Conservation (phyloP, 83 land plant species). For the Larix sibirica region DNA sequence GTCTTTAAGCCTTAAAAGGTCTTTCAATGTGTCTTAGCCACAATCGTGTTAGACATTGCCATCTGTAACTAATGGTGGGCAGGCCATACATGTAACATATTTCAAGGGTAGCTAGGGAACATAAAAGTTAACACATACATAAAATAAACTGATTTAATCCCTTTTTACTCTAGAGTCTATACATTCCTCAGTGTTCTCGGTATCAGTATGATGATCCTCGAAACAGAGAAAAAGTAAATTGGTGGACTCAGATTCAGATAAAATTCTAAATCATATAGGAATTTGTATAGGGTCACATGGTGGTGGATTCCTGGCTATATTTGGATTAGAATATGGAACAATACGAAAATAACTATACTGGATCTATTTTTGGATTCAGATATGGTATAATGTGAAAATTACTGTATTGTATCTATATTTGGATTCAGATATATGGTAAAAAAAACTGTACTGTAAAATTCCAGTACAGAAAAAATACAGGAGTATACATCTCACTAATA, state of each 20-base stretch:
- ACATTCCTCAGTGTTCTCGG: background rate
- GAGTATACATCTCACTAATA: too few species aligned
- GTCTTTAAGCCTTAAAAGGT: background rate
- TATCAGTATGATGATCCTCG: background rate
- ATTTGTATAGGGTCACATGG: too few species aligned
- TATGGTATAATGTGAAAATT: too few species aligned
- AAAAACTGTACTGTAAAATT: too few species aligned
- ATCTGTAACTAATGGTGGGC: background rate
- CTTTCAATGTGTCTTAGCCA: background rate
- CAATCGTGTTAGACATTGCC: background rate
- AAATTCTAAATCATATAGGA: background rate
- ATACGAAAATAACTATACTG: too few species aligned
- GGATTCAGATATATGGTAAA: too few species aligned
- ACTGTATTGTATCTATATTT: too few species aligned
- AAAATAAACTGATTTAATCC: background rate
- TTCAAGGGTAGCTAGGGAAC: background rate
- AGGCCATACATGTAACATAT: background rate
- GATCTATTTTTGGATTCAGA: too few species aligned
- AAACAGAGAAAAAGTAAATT: background rate
- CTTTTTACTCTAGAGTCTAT: too few species aligned
- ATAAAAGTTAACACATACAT: background rate
- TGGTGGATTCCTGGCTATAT: too few species aligned
- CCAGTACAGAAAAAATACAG: too few species aligned
- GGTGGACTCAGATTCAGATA: background rate
- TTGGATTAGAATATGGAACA: too few species aligned